These are phyloP conservation scores for Kazachstania bromeliacearum DNA, from an alignment of 805 yeast species.

Conservation along the genomic window DNA sequence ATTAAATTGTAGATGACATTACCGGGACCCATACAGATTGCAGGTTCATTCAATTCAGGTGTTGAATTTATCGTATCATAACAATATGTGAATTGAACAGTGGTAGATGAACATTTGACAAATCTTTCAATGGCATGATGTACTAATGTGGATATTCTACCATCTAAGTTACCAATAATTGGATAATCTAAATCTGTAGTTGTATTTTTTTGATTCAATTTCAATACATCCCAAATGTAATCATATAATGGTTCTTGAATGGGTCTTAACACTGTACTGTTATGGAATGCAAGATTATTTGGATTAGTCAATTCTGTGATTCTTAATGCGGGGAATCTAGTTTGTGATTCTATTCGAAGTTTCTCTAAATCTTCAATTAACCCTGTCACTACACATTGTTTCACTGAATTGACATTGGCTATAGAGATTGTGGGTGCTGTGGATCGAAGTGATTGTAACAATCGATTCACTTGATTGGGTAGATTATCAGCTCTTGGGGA, in stretches of 20 bases:
- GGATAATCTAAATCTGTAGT: slow-evolving; percentile 20
- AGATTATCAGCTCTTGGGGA: slow-evolving; percentile 21
- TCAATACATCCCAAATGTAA: slow-evolving; percentile 26
- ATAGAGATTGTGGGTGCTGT: slow-evolving; percentile 18
- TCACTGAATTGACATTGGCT: slow-evolving; percentile 26
- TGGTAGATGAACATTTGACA: slow-evolving; percentile 25
- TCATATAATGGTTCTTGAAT: slow-evolving; percentile 28
- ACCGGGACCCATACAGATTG: slow-evolving; percentile 28
- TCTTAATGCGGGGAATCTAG: slow-evolving; percentile 17
- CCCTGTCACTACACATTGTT: slow-evolving; percentile 30
- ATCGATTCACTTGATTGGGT: slow-evolving; percentile 17
- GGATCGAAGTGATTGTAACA: slow-evolving; percentile 9
- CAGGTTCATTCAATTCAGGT: slow-evolving; percentile 9
- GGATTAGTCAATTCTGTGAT: slow-evolving; percentile 26
- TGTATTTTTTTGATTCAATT: slow-evolving; percentile 21
- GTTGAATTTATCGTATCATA: slow-evolving; percentile 21
- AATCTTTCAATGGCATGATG: slow-evolving; percentile 28
- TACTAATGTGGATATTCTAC: slow-evolving; percentile 19
- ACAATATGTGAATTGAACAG: slow-evolving; percentile 28
- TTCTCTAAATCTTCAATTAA: slow-evolving; percentile 21
- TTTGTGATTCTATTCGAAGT: slow-evolving; percentile 16
- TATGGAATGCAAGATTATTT: slow-evolving; percentile 28
- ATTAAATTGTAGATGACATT: slow-evolving; percentile 23
- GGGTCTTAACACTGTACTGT: slow-evolving; percentile 23
- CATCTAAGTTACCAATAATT: slow-evolving; percentile 25